phyloP scores from a whole-genome alignment of 1,284 basidiomycete species.

The Ceratobasidium sp. region DNA sequence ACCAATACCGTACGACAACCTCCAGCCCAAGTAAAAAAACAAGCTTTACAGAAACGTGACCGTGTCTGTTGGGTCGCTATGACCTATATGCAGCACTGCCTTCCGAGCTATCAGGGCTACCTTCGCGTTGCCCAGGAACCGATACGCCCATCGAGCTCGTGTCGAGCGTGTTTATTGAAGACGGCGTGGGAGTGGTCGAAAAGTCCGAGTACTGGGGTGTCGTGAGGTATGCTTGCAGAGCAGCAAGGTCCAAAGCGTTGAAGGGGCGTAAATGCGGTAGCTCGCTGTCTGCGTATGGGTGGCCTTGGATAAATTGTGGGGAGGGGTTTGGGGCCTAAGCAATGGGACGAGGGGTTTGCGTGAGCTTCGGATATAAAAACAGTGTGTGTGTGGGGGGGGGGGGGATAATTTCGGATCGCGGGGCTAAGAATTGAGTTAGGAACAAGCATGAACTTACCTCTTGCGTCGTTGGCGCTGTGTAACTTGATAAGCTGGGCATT shows the following conservation, averaged over 20 bases:
- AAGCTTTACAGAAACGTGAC: background rate
- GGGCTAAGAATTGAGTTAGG: background rate
- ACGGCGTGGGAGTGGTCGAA: background rate
- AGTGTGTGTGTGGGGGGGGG: too few relatives aligned
- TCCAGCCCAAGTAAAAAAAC: background rate
- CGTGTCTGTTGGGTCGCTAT: background rate
- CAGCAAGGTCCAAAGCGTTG: background rate
- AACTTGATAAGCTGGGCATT: background rate
- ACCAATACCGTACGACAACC: background rate
- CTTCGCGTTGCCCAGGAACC: background rate
- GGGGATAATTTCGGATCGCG: background rate
- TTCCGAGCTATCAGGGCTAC: slow-evolving; percentile 13
- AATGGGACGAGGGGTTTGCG: background rate
- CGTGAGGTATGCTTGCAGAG: slow-evolving; percentile 3
- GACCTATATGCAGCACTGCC: background rate
- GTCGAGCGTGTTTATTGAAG: background rate
- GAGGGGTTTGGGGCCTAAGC: background rate
- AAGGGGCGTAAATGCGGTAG: background rate
- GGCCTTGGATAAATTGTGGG: background rate
- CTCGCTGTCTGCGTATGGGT: background rate
- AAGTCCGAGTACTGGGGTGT: background rate
- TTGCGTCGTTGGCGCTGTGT: background rate
- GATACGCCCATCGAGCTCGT: background rate
- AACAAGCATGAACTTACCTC: background rate
- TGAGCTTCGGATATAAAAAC: too few relatives aligned